Conservation (phyloP, 208 protist species). For the Trypanosoma brucei region DNA sequence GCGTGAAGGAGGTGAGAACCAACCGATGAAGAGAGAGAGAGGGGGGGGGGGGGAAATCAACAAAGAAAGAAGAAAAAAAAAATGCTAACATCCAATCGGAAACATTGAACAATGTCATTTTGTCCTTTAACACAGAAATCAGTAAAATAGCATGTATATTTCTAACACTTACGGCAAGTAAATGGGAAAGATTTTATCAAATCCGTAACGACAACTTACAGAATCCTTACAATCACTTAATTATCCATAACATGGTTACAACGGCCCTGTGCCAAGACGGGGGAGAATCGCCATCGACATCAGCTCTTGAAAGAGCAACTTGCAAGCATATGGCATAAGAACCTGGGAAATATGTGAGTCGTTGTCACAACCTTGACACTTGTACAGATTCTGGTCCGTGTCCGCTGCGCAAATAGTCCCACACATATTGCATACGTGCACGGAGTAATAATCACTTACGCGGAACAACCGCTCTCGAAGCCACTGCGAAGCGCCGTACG, state of each 20-base stretch:
- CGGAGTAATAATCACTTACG: conserved; percentile 85
- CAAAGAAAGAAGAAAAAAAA: no score
- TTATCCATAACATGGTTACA: conserved; percentile 19
- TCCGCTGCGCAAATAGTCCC: conserved; percentile 92
- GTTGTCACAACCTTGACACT: conserved; percentile 87
- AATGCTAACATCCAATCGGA: no score
- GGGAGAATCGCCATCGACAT: conserved; percentile 95
- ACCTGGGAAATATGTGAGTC: conserved; percentile 86
- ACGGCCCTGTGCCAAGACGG: conserved; percentile 56
- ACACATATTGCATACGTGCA: conserved; percentile 94
- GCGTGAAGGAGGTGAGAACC: no score
- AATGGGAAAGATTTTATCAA: not conserved
- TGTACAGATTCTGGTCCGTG: conserved; percentile 64
- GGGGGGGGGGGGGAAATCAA: no score
- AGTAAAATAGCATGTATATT: no score
- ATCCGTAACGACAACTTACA: not conserved
- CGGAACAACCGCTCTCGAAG: conserved; percentile 90
- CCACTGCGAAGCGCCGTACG: conserved; percentile 91
- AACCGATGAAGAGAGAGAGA: no score
- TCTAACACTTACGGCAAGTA: not conserved
- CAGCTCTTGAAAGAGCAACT: conserved; percentile 97
- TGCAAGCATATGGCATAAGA: conserved; percentile 96
- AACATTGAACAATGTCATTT: no score
- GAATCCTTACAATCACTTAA: not conserved
- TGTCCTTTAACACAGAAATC: no score